Evolutionary conservation across 805 yeast species (phyloP), one percentile per base, ranked within the genome.

Genomic region (Starmera quercuum): DNA sequence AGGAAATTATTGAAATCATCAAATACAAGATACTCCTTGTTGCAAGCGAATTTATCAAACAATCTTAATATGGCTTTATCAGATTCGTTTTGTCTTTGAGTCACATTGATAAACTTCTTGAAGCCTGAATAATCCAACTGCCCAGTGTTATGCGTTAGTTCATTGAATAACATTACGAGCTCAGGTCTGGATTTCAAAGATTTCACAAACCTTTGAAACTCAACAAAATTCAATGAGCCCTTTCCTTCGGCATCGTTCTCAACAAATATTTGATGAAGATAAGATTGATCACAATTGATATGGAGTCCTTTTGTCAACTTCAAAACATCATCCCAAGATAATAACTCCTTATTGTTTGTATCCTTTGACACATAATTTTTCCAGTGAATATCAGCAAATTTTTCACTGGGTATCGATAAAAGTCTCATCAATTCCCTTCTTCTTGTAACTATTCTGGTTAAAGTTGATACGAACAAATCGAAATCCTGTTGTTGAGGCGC

Each of bases 121-220:
- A 76, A 71, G 7, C 51, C 53, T 0, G 42, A 45, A 10, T 53
- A 39, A 1, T 36, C 27, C 51, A 71, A 50, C 7, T 27, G 25
- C 4, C 38, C 47, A 5, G 44, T 27, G 14, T 42, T 35, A 5
- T 37, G 13, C 2, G 66, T 54, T 7, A 63, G 17, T 0, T 43
- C 30, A 2, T 61, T 47, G 68, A 79, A 83, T 3, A 87, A 61
- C 0, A 34, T 42, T 1, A 42, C 44, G 2, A 88, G 58, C 38
- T 88, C 97, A 6, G 64, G 59, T 36, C 97, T 66, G 26, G 58
- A 58, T 45, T 85, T 82, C 29, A 90, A 58, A 4, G 73, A 56
- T 29, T 73, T 67, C 3, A 90, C 94, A 56, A 88, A 86, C 15
- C 54, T 51, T 50, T 83, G 81, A 56, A 90, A 90, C 42, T 84